These are phyloP conservation scores for Wickerhamiella siamensis DNA, from an alignment of 805 yeast genomes.

Conservation along the genomic window DNA sequence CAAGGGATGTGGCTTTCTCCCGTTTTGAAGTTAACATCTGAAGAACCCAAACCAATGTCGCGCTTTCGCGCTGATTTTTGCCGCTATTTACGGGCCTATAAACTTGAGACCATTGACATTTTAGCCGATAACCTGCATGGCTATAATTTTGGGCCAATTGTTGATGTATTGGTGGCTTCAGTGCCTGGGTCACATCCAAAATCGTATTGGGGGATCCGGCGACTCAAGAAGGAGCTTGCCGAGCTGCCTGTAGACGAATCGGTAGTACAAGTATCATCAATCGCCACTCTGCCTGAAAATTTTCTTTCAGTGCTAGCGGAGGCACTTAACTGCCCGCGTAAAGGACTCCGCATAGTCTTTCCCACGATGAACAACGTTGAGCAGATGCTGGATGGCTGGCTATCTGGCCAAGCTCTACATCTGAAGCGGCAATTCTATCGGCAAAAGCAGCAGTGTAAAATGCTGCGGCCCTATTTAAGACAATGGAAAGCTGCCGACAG, in stretches of 20 bases:
- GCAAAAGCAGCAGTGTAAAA: slow-evolving; percentile 28
- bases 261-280: slow-evolving; percentile 19
- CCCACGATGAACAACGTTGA: slow-evolving; percentile 33
- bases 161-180: slow-evolving; percentile 18
- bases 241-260: slow-evolving; percentile 6
- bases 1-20: slow-evolving; percentile 24
- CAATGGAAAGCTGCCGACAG: slow-evolving; percentile 30
- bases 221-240: slow-evolving; percentile 10
- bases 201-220: slow-evolving; percentile 15
- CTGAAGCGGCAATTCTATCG: slow-evolving; percentile 25
- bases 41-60: not conserved
- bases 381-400: slow-evolving; percentile 31
- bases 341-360: slow-evolving; percentile 29
- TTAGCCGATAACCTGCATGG: slow-evolving; percentile 11
- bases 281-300: slow-evolving; percentile 17
- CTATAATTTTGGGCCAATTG: slow-evolving; percentile 19
- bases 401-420: slow-evolving; percentile 38
- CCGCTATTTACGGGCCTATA: slow-evolving; percentile 18
- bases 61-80: slow-evolving; percentile 19
- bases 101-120: slow-evolving; percentile 4
- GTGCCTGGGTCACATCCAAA: slow-evolving; percentile 20
- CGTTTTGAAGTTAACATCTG: slow-evolving; percentile 4
- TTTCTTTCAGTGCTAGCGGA: slow-evolving; percentile 7
- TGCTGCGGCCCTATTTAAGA: slow-evolving; percentile 31
- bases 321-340: slow-evolving; percentile 22